These are phyloP conservation scores for Millerozyma miso DNA, from an alignment of 805 yeast genomes.

Conservation along the genomic window DNA sequence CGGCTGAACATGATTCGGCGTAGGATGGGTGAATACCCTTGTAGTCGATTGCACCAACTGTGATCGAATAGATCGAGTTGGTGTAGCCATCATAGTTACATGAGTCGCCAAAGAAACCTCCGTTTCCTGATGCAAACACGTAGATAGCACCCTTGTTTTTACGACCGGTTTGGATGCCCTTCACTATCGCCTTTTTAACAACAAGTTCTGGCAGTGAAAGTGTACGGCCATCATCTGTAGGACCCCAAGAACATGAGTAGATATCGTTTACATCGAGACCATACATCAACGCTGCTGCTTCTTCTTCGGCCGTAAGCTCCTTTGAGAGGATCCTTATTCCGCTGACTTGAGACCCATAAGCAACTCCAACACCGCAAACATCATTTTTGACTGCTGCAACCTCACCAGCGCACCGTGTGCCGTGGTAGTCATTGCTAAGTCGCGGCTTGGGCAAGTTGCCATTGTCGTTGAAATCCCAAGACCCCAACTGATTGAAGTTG, in stretches of 20 bases:
- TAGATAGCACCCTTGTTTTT: slow-evolving; percentile 77
- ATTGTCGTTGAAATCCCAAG: slow-evolving; percentile 90
- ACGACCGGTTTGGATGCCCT: slow-evolving; percentile 82
- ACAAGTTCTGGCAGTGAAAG: slow-evolving; percentile 79
- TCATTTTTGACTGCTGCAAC: slow-evolving; percentile 86
- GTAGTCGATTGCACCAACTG: slow-evolving; percentile 90
- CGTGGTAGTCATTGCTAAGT: slow-evolving; percentile 82
- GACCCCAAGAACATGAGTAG: slow-evolving; percentile 98
- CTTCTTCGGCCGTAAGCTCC: slow-evolving; percentile 76
- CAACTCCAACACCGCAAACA: slow-evolving; percentile 96
- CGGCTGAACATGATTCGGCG: slow-evolving; percentile 92
- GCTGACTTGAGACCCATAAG: slow-evolving; percentile 77
- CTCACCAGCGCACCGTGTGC: slow-evolving; percentile 97
- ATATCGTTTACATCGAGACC: slow-evolving; percentile 84
- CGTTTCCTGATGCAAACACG: slow-evolving; percentile 96
- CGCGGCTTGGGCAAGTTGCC: slow-evolving; percentile 74
- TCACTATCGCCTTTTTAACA: slow-evolving; percentile 78
- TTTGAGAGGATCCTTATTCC: slow-evolving; percentile 90
- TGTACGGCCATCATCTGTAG: slow-evolving; percentile 85
- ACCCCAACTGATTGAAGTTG: slow-evolving; percentile 72
- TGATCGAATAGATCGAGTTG: slow-evolving; percentile 88
- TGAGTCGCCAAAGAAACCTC: slow-evolving; percentile 76
- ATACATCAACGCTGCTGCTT: slow-evolving; percentile 82
- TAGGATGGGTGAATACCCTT: slow-evolving; percentile 84
- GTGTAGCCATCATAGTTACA: slow-evolving; percentile 98